Conservation (phyloP, 345 rosid species). For the Populus davidiana region DNA sequence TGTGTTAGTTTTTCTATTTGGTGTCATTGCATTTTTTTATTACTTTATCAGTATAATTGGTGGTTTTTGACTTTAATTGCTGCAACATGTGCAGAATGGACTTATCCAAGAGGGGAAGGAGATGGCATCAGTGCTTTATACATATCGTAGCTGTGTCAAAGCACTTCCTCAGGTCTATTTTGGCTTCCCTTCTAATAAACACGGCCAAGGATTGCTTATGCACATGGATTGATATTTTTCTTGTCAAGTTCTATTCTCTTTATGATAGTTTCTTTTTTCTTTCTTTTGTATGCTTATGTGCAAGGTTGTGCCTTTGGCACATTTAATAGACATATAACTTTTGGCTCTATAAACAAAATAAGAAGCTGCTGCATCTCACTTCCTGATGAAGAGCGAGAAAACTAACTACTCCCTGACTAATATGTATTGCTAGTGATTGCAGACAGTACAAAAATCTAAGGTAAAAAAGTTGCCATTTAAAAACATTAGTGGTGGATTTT, state of each 20-base stretch:
- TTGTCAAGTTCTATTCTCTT: neutral
- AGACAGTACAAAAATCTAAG: too few species aligned
- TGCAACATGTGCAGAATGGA: constrained; percentile 55
- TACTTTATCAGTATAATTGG: neutral
- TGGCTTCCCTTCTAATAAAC: neutral
- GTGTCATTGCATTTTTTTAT: neutral
- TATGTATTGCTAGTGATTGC: too few species aligned
- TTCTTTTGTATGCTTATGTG: neutral
- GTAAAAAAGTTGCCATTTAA: too few species aligned
- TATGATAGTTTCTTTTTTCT: neutral
- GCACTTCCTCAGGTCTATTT: constrained; percentile 90
- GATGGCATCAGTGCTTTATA: constrained; percentile 94
- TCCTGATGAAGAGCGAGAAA: too few species aligned
- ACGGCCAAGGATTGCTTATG: neutral
- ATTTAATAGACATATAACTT: too few species aligned
- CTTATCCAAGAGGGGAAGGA: constrained; percentile 95
- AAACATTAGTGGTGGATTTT: too few species aligned
- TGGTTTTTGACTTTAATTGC: constrained; percentile 3
- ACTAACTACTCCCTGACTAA: too few species aligned
- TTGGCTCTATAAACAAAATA: too few species aligned
- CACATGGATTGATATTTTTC: neutral
- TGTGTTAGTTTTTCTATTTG: neutral
- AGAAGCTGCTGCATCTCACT: too few species aligned
- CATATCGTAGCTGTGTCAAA: constrained; percentile 97
- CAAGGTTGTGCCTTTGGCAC: too few species aligned